phyloP scores from a whole-genome alignment of 1,284 basidiomycete species.

The Pisolithus thermaeus region DNA sequence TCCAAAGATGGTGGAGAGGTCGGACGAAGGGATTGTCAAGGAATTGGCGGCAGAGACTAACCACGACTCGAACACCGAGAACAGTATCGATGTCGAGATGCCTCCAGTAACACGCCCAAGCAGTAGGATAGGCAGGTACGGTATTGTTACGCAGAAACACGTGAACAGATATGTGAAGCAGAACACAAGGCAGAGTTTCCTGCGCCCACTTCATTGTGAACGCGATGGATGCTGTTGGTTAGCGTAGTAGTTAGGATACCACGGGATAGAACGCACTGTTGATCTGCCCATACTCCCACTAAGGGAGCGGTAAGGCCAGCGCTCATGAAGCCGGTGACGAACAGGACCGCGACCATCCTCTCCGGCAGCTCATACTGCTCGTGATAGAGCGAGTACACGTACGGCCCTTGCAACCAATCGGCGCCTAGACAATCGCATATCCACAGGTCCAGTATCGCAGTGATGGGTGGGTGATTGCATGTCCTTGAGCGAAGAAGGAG shows the following conservation, averaged over 20 bases:
- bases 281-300: constrained; percentile 71
- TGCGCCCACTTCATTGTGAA: constrained; percentile 49
- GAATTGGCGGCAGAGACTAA: constrained; percentile 55
- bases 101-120: constrained; percentile 61
- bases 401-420: constrained; percentile 77
- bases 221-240: background rate
- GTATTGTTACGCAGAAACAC: constrained; percentile 53
- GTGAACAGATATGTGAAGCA: constrained; percentile 58
- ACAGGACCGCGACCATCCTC: constrained; percentile 58
- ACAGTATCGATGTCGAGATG: constrained; percentile 67
- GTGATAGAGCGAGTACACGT: constrained; percentile 65
- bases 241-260: background rate
- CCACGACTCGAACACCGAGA: constrained; percentile 73
- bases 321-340: constrained; percentile 68
- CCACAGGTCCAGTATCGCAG: background rate
- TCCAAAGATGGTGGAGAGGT: constrained; percentile 66
- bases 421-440: constrained; percentile 39
- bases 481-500: background rate
- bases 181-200: constrained; percentile 58
- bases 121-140: constrained; percentile 52
- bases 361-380: constrained; percentile 64
- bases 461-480: constrained; percentile 1
- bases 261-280: constrained; percentile 44
- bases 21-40: constrained; percentile 44
- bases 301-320: constrained; percentile 63